A percentile compares a stretch with the other conserved stretches of the same genome.
Conservation (phyloP, 106 monocot species). For the Platanthera guangdongensis region DNA sequence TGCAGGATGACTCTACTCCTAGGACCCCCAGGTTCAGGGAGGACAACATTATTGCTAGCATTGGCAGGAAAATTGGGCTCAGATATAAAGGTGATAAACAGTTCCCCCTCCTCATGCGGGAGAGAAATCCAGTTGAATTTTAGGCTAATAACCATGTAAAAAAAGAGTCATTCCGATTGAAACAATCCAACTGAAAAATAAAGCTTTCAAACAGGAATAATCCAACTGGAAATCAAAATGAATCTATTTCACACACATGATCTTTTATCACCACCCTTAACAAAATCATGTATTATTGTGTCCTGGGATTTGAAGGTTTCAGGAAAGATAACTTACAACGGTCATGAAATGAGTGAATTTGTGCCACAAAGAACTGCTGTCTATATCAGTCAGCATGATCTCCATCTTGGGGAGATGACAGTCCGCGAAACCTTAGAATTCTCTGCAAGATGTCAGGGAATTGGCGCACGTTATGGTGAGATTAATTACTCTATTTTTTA, state of each 20-base stretch:
- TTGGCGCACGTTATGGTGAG: constrained; percentile 7
- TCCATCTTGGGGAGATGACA: constrained; percentile 9
- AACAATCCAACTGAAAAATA: no score
- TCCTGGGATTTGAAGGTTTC: neutral
- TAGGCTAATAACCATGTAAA: no score
- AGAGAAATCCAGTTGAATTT: no score
- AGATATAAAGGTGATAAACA: neutral
- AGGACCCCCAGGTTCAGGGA: constrained; percentile 2
- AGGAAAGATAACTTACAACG: constrained; percentile 8
- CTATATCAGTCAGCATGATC: constrained; percentile 5
- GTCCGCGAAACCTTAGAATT: constrained; percentile 6
- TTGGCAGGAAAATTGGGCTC: constrained; percentile 2
- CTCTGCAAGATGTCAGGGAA: constrained; percentile 13
- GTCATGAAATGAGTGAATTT: constrained; percentile 6
- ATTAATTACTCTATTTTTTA: neutral
- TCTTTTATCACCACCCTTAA: neutral
- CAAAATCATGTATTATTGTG: neutral
- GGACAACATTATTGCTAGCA: constrained; percentile 3
- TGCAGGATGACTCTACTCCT: neutral
- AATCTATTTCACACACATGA: neutral
- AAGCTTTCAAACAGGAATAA: no score
- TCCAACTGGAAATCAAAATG: no score
- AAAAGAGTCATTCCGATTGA: no score
- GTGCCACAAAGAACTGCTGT: constrained; percentile 7
- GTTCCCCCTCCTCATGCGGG: neutral